Base-by-base conservation (phyloP, 2,329 filamentous ascomycete species). In the Pseudonectria foliicola region DNA sequence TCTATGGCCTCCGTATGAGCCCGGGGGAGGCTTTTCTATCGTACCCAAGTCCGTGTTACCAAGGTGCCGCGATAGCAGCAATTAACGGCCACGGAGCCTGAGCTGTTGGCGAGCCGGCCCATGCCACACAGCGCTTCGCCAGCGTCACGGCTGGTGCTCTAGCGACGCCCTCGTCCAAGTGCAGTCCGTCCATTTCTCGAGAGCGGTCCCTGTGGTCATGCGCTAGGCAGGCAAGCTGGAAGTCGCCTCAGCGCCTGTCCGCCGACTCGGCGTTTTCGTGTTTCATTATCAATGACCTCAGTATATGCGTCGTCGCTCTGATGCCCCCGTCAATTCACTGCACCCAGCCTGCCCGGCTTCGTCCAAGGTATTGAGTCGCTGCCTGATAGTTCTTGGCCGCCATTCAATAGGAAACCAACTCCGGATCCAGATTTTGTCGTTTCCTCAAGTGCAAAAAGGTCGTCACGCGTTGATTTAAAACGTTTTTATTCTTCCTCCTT, bases 21-120 rank as follows among this genome's bases (percentile, higher is more conserved):
- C 18, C 18, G 18, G 18, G 18, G 18, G 8, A 8, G 8, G 18
- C 5, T 8, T 21, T 8, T 21, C 18, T 21, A 21, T 21, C 18
- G 18, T 21, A 21, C 8, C 25, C 6, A 29, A 7, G 16, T 12
- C 7, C 31, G 14, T 4, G 13, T n/a, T 25, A 5, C 11, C 13
- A 10, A 42, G 30, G 54, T 57, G 54, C 43, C 41, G 38, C 42
- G 29, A 42, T 55, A 57, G 42, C 53, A 48, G 12, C 25, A 46
- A 26, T 37, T 54, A 51, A 56, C 50, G 49, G 27, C 25, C 28
- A 33, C 39, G 10, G 16, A 37, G 40, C 31, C 24, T 31, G 13
- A 10, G 15, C 25, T 30, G 21, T 27, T 26, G 28, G 27, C 16
- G 11, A 25, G n/a, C 13, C 11, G 7, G 16, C 23, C 43, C 30